Percentiles rank a stretch among this genome's conserved stretches.
These are phyloP conservation scores for Phellinidium pouzarii DNA, from an alignment of 1,284 basidiomycete genomes.

Conservation along the genomic window DNA sequence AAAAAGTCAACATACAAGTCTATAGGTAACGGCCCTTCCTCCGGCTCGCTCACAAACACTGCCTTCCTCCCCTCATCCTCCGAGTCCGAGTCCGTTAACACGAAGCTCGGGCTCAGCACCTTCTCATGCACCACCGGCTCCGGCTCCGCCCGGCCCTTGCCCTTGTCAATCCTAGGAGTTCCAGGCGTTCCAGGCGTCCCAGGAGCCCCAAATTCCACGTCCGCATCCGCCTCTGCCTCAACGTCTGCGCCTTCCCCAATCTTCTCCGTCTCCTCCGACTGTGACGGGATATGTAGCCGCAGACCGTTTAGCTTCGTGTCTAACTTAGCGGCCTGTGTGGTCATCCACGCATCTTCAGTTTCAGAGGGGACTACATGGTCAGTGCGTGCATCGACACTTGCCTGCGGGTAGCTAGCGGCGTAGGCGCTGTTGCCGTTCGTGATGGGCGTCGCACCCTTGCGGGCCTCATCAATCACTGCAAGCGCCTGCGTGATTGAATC, in stretches of 20 bases:
- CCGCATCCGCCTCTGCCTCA: slow-evolving; percentile 35
- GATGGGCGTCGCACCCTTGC: background rate
- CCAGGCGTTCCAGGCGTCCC: too few relatives aligned
- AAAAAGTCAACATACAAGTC: slow-evolving; percentile 41
- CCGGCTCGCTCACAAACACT: slow-evolving; percentile 29
- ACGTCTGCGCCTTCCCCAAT: slow-evolving; percentile 23
- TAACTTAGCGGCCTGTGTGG: slow-evolving; percentile 10
- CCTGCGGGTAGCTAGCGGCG: background rate
- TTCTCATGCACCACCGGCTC: slow-evolving; percentile 60
- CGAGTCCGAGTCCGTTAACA: slow-evolving; percentile 50
- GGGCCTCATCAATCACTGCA: slow-evolving; percentile 33
- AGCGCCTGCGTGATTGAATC: slow-evolving; percentile 58
- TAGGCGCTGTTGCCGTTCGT: slow-evolving; percentile 6
- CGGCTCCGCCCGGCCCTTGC: slow-evolving; percentile 61
- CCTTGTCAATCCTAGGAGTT: slow-evolving; percentile 67
- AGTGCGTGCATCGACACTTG: slow-evolving; percentile 6
- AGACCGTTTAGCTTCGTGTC: slow-evolving; percentile 13
- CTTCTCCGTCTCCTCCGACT: slow-evolving; percentile 24
- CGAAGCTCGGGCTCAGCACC: slow-evolving; percentile 58
- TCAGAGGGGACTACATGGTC: slow-evolving; percentile 1
- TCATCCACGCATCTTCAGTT: slow-evolving; percentile 2
- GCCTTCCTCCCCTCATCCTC: slow-evolving; percentile 52
- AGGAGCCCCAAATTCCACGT: too few relatives aligned
- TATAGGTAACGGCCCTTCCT: slow-evolving; percentile 41
- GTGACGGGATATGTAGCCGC: slow-evolving; percentile 6